Evolutionary conservation across 768 basidiomycete species (phyloP).

Genomic region (Harrya chromipes): DNA sequence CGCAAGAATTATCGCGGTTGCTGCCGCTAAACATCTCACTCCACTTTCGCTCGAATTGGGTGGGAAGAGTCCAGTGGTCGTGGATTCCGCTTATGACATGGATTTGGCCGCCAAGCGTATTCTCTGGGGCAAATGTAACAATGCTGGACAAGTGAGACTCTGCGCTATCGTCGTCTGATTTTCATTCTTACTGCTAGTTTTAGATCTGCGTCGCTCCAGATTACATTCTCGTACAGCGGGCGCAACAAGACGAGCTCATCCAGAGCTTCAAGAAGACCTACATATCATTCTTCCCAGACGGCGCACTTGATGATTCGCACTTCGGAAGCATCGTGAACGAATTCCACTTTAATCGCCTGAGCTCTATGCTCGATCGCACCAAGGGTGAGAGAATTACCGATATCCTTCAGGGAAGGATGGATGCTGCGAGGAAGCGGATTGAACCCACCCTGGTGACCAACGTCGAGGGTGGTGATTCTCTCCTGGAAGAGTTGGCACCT

Average conservation of each 20-base stretch:
- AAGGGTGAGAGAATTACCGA: conserved; percentile 57
- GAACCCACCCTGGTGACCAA: conserved; percentile 60
- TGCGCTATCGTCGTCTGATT: neutral
- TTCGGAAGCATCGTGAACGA: conserved; percentile 54
- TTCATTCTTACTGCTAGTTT: neutral
- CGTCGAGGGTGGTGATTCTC: conserved; percentile 50
- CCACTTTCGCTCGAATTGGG: conserved; percentile 33
- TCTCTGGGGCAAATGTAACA: conserved; percentile 62
- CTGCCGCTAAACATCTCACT: conserved; percentile 32
- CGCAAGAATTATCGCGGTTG: conserved; percentile 23
- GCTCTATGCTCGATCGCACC: conserved; percentile 48
- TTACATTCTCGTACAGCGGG: conserved; percentile 41
- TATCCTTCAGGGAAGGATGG: conserved; percentile 36
- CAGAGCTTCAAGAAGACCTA: conserved; percentile 43
- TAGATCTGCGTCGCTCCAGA: conserved; percentile 44
- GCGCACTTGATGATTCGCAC: conserved; percentile 41
- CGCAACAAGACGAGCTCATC: conserved; percentile 46
- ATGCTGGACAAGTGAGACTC: conserved; percentile 56
- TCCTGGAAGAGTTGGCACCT: conserved; percentile 54
- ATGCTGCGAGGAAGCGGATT: conserved; percentile 41
- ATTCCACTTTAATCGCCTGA: conserved; percentile 52
- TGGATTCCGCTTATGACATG: conserved; percentile 42
- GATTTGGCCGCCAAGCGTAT: conserved; percentile 59
- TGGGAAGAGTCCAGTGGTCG: conserved; percentile 45
- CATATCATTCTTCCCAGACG: conserved; percentile 51